These are phyloP conservation scores for Exobasidium cylindrosporum DNA, from an alignment of 1,284 basidiomycete species.

Conservation along the genomic window DNA sequence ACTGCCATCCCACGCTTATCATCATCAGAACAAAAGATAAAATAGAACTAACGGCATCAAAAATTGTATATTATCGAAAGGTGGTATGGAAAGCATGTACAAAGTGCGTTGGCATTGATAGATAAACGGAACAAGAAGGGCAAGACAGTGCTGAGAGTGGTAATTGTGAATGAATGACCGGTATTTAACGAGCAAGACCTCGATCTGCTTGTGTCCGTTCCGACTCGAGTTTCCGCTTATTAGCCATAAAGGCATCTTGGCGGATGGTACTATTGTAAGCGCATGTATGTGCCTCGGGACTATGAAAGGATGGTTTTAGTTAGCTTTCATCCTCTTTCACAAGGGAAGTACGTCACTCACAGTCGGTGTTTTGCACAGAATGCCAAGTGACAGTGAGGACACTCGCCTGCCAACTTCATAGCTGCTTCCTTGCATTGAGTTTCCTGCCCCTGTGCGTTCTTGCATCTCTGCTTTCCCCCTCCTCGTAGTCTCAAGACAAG, in stretches of 20 bases:
- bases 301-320: neutral
- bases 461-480: constrained; percentile 59
- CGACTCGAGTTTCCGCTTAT: constrained; percentile 53
- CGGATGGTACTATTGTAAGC: constrained; percentile 47
- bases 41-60: neutral
- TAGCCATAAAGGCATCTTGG: constrained; percentile 50
- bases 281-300: constrained; percentile 51
- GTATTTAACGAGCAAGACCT: constrained; percentile 48
- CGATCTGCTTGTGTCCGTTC: constrained; percentile 46
- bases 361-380: constrained; percentile 53
- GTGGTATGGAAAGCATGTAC: neutral
- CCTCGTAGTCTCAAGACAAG: constrained; percentile 81
- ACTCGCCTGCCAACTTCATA: constrained; percentile 52
- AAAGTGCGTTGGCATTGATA: neutral
- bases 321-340: too few species aligned
- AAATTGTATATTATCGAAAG: neutral
- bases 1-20: too few species aligned
- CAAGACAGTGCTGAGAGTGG: neutral
- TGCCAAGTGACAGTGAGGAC: constrained; percentile 52
- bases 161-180: neutral
- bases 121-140: neutral
- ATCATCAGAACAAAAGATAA: too few species aligned
- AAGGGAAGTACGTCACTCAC: neutral
- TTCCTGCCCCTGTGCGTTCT: constrained; percentile 48
- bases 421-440: constrained; percentile 52